A percentile compares a stretch with the other conserved stretches of the same genome.
Conservation (phyloP, 768 basidiomycete genomes). For the Rhizopogon salebrosus region DNA sequence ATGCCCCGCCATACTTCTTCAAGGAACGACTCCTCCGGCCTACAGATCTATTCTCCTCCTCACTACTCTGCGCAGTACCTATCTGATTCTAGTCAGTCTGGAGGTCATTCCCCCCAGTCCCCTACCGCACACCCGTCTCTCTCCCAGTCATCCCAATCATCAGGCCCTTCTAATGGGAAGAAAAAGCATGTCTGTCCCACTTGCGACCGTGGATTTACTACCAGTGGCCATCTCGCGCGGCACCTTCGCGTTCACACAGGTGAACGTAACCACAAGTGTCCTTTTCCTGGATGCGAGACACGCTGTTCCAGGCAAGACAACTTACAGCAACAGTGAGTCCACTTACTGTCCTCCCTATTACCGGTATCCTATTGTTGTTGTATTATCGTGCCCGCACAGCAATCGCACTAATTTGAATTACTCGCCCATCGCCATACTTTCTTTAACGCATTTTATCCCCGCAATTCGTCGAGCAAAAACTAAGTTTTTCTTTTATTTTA, state of each 20-base stretch:
- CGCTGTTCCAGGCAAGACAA: conserved; percentile 90
- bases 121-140: conserved; percentile 8
- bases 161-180: conserved; percentile 12
- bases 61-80: conserved; percentile 20
- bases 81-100: conserved; percentile 22
- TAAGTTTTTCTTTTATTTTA: conserved; percentile 10
- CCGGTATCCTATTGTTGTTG: background rate
- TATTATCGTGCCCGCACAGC: conserved; percentile 4
- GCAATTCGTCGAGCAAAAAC: background rate
- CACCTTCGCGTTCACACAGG: conserved; percentile 90
- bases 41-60: conserved; percentile 9
- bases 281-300: conserved; percentile 93
- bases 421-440: background rate
- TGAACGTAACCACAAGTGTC: conserved; percentile 88
- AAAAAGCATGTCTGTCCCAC: conserved; percentile 58
- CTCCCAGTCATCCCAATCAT: conserved; percentile 1
- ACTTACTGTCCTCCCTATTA: background rate
- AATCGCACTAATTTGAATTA: background rate
- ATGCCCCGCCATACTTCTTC: conserved; percentile 26
- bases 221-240: conserved; percentile 83
- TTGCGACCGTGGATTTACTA: conserved; percentile 80
- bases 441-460: conserved; percentile 8
- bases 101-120: conserved; percentile 6
- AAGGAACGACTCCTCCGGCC: conserved; percentile 18
- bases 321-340: conserved; percentile 40